Conservation (phyloP, 1,139 yeast species). For the Sugiyamaella xylanicola region DNA sequence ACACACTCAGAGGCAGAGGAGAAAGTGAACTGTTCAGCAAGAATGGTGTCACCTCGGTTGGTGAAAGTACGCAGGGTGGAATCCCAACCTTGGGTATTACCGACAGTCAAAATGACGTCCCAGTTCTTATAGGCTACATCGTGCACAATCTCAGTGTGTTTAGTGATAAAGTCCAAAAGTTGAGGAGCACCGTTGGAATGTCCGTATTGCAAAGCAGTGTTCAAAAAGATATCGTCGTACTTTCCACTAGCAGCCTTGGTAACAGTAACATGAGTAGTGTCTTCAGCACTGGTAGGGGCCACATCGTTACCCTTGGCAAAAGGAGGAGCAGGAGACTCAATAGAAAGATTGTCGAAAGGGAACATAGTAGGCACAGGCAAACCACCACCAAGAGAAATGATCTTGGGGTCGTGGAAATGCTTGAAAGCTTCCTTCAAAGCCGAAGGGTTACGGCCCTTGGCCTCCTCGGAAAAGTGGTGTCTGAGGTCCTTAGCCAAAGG, state of each 20-base stretch:
- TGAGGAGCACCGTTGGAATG: conserved; percentile 77
- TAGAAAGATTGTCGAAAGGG: conserved; percentile 78
- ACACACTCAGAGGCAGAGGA: conserved; percentile 85
- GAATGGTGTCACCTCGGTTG: conserved; percentile 73
- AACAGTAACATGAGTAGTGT: conserved; percentile 51
- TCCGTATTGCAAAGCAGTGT: conserved; percentile 92
- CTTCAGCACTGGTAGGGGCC: conserved; percentile 51
- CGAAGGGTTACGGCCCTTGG: conserved; percentile 74
- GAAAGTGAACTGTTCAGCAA: conserved; percentile 83
- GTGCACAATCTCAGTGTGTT: conserved; percentile 75
- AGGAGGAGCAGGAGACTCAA: conserved; percentile 76
- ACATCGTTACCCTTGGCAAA: conserved; percentile 76
- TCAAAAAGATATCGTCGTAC: conserved; percentile 66
- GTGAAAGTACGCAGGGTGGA: conserved; percentile 78
- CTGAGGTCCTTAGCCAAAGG: conserved; percentile 64
- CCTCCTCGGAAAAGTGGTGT: conserved; percentile 76
- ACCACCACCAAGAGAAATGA: conserved; percentile 94
- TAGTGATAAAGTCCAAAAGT: conserved; percentile 64
- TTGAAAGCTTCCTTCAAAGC: conserved; percentile 83
- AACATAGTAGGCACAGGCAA: conserved; percentile 86
- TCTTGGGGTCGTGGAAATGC: conserved; percentile 69
- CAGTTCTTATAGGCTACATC: conserved; percentile 66
- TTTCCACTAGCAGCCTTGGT: conserved; percentile 41
- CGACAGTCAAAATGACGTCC: conserved; percentile 63
- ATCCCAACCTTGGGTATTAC: conserved; percentile 91